These are phyloP conservation scores for Streptanthus diversifolius DNA, from an alignment of 345 rosid genomes.

Conservation along the genomic window DNA sequence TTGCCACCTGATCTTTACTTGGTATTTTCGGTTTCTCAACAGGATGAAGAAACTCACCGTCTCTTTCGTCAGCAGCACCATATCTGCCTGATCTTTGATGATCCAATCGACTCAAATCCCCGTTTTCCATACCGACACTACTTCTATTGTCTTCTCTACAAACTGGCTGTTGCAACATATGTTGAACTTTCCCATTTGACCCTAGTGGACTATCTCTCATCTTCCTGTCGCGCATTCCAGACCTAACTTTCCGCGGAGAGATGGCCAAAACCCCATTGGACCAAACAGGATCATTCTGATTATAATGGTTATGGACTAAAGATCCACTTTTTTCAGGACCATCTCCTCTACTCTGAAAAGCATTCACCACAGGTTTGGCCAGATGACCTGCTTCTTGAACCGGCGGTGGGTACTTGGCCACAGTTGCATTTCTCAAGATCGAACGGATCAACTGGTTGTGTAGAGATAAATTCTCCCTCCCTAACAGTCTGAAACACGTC, in stretches of 20 bases:
- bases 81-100: slow-evolving; percentile 64
- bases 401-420: slow-evolving; percentile 59
- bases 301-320: slow-evolving; percentile 53
- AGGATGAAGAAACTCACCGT: slow-evolving; percentile 41
- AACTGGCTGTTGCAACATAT: slow-evolving; percentile 45
- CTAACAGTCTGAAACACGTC: slow-evolving; percentile 71
- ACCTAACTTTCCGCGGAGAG: slow-evolving; percentile 52
- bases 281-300: slow-evolving; percentile 52
- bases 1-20: slow-evolving; percentile 40
- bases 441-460: slow-evolving; percentile 82
- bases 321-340: slow-evolving; percentile 44
- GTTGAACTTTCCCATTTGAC: slow-evolving; percentile 78
- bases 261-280: slow-evolving; percentile 79
- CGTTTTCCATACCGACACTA: slow-evolving; percentile 57
- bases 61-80: slow-evolving; percentile 46
- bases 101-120: slow-evolving; percentile 61
- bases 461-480: slow-evolving; percentile 88
- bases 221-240: slow-evolving; percentile 70
- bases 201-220: slow-evolving; percentile 74
- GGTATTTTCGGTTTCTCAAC: slow-evolving; percentile 37
- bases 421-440: slow-evolving; percentile 76
- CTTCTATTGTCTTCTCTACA: slow-evolving; percentile 54
- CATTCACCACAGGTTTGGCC: slow-evolving; percentile 40
- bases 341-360: slow-evolving; percentile 45
- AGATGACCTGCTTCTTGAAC: slow-evolving; percentile 46